Conservation (phyloP, 208 protist genomes). For the Leishmania tropica region DNA sequence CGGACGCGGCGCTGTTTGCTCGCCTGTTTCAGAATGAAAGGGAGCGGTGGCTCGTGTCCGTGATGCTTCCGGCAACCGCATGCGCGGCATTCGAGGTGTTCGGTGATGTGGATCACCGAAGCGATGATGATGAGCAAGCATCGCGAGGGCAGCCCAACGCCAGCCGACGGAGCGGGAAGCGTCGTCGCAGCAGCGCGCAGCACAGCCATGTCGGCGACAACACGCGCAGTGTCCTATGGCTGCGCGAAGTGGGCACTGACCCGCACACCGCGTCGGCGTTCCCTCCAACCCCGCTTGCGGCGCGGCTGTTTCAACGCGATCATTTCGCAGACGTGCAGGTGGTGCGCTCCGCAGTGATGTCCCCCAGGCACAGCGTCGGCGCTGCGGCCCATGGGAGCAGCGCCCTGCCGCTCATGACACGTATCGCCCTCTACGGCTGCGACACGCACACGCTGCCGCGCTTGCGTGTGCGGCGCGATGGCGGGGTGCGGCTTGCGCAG, state of each 20-base stretch:
- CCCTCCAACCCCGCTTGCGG: neutral
- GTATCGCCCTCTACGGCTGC: slow-evolving; percentile 27
- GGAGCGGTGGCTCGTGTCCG: slow-evolving; percentile 30
- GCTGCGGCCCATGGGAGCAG: too few species aligned
- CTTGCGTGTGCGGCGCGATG: slow-evolving; percentile 26
- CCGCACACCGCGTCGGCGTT: neutral
- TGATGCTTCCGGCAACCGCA: slow-evolving; percentile 14
- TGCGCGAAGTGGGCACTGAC: neutral
- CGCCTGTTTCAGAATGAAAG: slow-evolving; percentile 9
- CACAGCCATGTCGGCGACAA: neutral
- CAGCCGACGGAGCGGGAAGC: neutral
- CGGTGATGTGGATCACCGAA: too few species aligned
- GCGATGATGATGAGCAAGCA: neutral
- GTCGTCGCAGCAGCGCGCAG: neutral
- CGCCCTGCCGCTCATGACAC: slow-evolving; percentile 14
- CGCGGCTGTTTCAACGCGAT: slow-evolving; percentile 19
- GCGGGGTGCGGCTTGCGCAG: slow-evolving; percentile 11
- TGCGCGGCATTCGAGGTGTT: neutral
- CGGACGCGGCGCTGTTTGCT: neutral
- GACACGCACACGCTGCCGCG: slow-evolving; percentile 5
- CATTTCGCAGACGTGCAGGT: neutral
- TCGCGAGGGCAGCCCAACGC: neutral
- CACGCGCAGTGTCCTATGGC: slow-evolving; percentile 3
- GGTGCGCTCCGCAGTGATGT: neutral
- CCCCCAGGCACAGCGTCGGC: neutral